phyloP scores from a whole-genome alignment of 108 stramenopile species.

The Mediolabrus comicus region DNA sequence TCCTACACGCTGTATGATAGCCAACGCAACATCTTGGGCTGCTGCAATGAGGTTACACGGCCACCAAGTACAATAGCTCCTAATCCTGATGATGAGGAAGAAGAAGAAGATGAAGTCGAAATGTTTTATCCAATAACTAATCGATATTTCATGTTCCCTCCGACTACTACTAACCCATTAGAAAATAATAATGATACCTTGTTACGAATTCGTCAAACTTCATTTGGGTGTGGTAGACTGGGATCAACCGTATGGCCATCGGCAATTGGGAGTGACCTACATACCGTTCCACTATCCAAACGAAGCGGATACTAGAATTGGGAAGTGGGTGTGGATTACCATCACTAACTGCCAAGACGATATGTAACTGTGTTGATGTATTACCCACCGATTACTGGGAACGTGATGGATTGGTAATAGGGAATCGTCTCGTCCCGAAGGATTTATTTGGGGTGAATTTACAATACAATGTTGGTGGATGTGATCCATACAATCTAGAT shows the following conservation, averaged over 20 bases:
- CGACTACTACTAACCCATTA: not conserved
- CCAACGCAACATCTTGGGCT: not conserved
- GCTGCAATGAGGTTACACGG: not conserved
- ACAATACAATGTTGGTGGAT: conserved; percentile 26
- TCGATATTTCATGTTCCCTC: conserved; percentile 31
- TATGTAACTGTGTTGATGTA: conserved; percentile 1
- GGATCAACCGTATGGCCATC: conserved; percentile 44
- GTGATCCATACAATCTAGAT: conserved; percentile 18
- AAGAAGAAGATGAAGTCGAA: conserved; percentile 51
- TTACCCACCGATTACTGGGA: conserved; percentile 51
- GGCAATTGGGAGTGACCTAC: conserved; percentile 9
- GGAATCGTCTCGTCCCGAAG: conserved; percentile 40
- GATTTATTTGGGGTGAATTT: conserved; percentile 46
- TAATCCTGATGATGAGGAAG: not conserved
- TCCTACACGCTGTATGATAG: conserved; percentile 1
- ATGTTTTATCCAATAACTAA: conserved; percentile 31
- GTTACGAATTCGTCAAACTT: conserved; percentile 31
- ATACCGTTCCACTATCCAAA: conserved; percentile 5
- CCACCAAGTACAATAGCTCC: not conserved
- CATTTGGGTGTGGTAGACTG: conserved; percentile 50
- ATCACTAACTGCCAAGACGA: conserved; percentile 24
- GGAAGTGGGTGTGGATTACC: conserved; percentile 48
- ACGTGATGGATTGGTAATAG: not conserved
- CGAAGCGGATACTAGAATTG: conserved; percentile 29
- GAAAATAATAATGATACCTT: not conserved